phyloP scores from a whole-genome alignment of 805 yeast genomes.

The Priceomyces fermenticarens region DNA sequence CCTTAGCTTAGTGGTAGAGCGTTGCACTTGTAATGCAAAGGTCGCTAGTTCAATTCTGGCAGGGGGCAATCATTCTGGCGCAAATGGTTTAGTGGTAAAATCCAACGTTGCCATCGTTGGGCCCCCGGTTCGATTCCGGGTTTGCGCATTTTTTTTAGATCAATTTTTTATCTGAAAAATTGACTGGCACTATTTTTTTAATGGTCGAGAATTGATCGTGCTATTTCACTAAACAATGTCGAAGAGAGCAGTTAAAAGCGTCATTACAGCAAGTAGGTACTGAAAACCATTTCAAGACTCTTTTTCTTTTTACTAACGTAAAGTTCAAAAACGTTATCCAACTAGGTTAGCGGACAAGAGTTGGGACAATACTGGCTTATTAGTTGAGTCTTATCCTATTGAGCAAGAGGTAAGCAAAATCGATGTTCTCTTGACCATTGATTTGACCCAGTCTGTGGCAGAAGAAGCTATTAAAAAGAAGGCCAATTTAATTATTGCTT shows the following conservation, averaged over 20 bases:
- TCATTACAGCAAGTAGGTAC: conserved; percentile 37
- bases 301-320: not conserved
- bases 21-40: conserved; percentile 99
- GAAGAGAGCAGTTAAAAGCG: conserved; percentile 42
- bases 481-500: conserved; percentile 68
- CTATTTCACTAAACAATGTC: conserved; percentile 24
- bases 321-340: conserved; percentile 79
- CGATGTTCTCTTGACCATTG: conserved; percentile 68
- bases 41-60: conserved; percentile 94
- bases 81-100: conserved; percentile 12
- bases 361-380: conserved; percentile 95
- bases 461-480: conserved; percentile 70
- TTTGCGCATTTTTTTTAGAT: conserved; percentile 9
- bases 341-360: conserved; percentile 72
- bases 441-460: conserved; percentile 77
- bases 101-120: conserved; percentile 14
- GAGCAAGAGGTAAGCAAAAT: conserved; percentile 16
- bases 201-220: not conserved
- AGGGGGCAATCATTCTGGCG: conserved; percentile 53
- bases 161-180: not conserved
- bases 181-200: not conserved
- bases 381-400: conserved; percentile 62
- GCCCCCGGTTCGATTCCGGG: conserved; percentile 14
- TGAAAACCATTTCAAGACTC: not conserved
- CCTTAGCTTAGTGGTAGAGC: conserved; percentile 99